Percentiles rank a stretch among this genome's conserved stretches.
Conservation (phyloP, 2,329 filamentous ascomycete genomes). For the Fusarium citri region DNA sequence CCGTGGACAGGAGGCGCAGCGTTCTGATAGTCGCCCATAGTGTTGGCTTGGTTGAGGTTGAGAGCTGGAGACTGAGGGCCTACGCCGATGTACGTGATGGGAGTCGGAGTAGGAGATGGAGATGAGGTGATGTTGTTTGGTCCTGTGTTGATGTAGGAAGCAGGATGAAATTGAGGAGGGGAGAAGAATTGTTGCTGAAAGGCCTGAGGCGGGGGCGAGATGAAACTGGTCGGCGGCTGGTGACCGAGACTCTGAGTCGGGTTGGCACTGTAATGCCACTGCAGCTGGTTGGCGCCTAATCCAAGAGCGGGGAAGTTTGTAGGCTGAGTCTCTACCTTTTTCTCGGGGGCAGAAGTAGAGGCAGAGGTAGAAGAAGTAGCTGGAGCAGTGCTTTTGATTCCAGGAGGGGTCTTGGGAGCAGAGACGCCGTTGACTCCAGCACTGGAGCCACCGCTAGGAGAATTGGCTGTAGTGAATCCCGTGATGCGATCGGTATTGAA, state of each 20-base stretch:
- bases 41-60: constrained; percentile 22
- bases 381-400: not conserved
- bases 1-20: constrained; percentile 56
- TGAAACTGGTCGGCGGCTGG: constrained; percentile 40
- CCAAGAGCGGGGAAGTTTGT: constrained; percentile 48
- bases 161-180: constrained; percentile 26
- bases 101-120: not conserved
- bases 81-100: constrained; percentile 47
- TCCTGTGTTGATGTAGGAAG: constrained; percentile 24
- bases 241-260: constrained; percentile 50
- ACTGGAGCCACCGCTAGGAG: constrained; percentile 43
- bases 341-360: constrained; percentile 17
- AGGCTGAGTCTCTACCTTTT: constrained; percentile 26
- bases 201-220: constrained; percentile 29
- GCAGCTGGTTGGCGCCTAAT: constrained; percentile 41
- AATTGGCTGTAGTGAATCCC: constrained; percentile 39
- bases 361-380: not conserved
- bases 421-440: constrained; percentile 19
- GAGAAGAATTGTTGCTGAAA: constrained; percentile 23
- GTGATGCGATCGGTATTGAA: constrained; percentile 17
- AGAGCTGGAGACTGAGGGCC: constrained; percentile 46
- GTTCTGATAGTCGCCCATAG: constrained; percentile 57
- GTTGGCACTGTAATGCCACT: constrained; percentile 52
- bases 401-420: constrained; percentile 23
- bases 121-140: constrained; percentile 8